phyloP scores from a whole-genome alignment of 495 filamentous ascomycete genomes.

The Aspergillus affinis region DNA sequence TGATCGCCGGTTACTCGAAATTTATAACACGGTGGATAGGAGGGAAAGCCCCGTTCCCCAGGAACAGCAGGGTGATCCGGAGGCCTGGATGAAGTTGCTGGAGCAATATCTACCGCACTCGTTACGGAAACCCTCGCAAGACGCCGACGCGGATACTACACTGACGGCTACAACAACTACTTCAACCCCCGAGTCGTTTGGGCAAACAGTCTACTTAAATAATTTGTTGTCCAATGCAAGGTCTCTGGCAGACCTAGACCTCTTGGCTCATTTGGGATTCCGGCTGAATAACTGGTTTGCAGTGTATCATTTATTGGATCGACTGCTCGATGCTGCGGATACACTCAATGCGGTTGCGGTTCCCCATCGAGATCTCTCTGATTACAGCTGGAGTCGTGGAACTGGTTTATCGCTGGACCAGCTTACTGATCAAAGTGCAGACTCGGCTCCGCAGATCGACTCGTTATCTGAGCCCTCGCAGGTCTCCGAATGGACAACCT shows the following conservation, averaged over 20 bases:
- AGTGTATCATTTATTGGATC: conserved; percentile 39
- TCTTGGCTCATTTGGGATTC: conserved; percentile 46
- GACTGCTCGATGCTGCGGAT: conserved; percentile 38
- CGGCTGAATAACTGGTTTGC: conserved; percentile 42
- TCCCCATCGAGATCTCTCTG: conserved; percentile 19
- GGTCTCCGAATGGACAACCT: conserved; percentile 7
- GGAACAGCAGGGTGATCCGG: conserved; percentile 15
- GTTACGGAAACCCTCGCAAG: conserved; percentile 23
- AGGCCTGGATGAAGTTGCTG: conserved; percentile 44
- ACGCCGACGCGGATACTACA: conserved; percentile 8
- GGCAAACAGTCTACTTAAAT: conserved; percentile 24
- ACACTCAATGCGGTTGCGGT: conserved; percentile 13
- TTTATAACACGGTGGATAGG: conserved; percentile 4
- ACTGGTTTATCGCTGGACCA: conserved; percentile 32
- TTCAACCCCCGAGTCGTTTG: conserved; percentile 19
- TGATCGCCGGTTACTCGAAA: conserved; percentile 10
- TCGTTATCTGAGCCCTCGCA: conserved; percentile 2
- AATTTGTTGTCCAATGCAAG: conserved; percentile 30
- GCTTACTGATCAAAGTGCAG: conserved; percentile 22
- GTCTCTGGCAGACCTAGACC: conserved; percentile 26
- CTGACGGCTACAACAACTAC: conserved; percentile 12
- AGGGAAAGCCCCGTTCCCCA: conserved; percentile 16
- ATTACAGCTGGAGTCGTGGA: conserved; percentile 25
- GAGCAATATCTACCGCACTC: conserved; percentile 42
- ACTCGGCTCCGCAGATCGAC: conserved; percentile 4